A percentile compares a stretch with the other conserved stretches of the same genome.
These are phyloP conservation scores for Candida anglica DNA, from an alignment of 805 yeast genomes.

Conservation along the genomic window DNA sequence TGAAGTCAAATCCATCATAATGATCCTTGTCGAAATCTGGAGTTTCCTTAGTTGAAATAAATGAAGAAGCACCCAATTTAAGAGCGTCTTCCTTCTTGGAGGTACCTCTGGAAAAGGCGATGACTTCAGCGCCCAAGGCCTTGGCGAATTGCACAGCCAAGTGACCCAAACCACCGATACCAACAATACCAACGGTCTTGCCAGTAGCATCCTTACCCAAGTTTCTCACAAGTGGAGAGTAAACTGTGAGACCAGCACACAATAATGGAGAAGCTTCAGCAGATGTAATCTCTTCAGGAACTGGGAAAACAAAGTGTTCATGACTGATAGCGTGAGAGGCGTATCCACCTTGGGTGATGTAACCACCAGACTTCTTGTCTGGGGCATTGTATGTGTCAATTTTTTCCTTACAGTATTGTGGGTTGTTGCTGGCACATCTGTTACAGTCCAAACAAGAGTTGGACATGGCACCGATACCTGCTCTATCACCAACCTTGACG, in stretches of 20 bases:
- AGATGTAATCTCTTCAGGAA: slow-evolving; percentile 44
- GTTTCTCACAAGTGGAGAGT: slow-evolving; percentile 48
- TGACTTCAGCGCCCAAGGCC: slow-evolving; percentile 62
- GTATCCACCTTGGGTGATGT: slow-evolving; percentile 44
- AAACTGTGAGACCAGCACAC: slow-evolving; percentile 56
- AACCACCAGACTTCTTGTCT: slow-evolving; percentile 28
- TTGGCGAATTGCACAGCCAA: slow-evolving; percentile 56
- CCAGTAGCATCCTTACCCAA: slow-evolving; percentile 24
- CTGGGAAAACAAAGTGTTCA: slow-evolving; percentile 42
- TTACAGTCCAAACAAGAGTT: slow-evolving; percentile 59
- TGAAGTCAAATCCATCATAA: slow-evolving; percentile 45
- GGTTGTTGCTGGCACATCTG: slow-evolving; percentile 40
- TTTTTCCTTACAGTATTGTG: slow-evolving; percentile 47
- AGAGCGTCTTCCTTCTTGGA: slow-evolving; percentile 49
- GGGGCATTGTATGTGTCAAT: slow-evolving; percentile 48
- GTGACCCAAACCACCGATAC: slow-evolving; percentile 69
- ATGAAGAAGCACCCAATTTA: slow-evolving; percentile 53
- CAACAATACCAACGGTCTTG: slow-evolving; percentile 54
- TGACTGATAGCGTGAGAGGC: slow-evolving; percentile 44
- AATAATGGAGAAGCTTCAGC: slow-evolving; percentile 48
- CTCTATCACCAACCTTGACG: slow-evolving; percentile 65
- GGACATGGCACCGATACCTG: slow-evolving; percentile 74
- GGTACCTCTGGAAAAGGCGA: slow-evolving; percentile 50
- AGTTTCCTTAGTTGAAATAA: slow-evolving; percentile 43
- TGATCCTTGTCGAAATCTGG: slow-evolving; percentile 23